These are phyloP conservation scores for Claviceps spartinae DNA, from an alignment of 2,329 filamentous ascomycete species.

Conservation along the genomic window DNA sequence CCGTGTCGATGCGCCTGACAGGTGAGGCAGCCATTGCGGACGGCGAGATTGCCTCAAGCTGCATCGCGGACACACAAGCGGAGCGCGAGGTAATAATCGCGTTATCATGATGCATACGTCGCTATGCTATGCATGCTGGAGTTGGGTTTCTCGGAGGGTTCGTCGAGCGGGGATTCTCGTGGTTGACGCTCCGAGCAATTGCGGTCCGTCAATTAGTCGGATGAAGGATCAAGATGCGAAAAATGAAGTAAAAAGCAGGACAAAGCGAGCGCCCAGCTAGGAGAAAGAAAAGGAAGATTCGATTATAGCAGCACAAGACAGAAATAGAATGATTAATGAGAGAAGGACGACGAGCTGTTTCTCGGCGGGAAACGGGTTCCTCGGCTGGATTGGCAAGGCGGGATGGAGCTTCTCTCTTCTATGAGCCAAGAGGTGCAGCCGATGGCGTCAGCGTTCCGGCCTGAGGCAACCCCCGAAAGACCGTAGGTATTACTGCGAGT, in stretches of 20 bases:
- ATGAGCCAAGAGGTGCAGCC: conserved; percentile 3
- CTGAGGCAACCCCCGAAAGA: conserved; percentile 1
- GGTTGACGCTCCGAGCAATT: background rate
- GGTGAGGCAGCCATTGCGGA: conserved; percentile 17
- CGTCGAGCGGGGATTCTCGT: background rate
- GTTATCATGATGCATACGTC: conserved; percentile 19
- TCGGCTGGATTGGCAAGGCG: too few species aligned
- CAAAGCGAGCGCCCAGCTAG: too few species aligned
- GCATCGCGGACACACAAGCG: conserved; percentile 19
- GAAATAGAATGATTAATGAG: too few species aligned
- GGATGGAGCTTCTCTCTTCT: background rate
- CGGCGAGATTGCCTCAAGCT: conserved; percentile 14
- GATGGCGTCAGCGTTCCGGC: conserved; percentile 6
- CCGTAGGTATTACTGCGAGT: too few species aligned
- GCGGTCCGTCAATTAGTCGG: too few species aligned
- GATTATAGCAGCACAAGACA: too few species aligned
- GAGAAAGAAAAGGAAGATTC: too few species aligned
- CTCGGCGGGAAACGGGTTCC: too few species aligned
- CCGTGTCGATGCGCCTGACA: conserved; percentile 13
- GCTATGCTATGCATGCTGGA: conserved; percentile 1
- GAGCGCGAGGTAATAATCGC: conserved; percentile 20
- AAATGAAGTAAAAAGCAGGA: too few species aligned
- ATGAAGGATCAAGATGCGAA: too few species aligned
- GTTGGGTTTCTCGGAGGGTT: background rate
- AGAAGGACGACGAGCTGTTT: background rate